A percentile compares a stretch with the other conserved stretches of the same genome.
phyloP scores from a whole-genome alignment of 768 basidiomycete genomes.

The Calvatia gigantea region DNA sequence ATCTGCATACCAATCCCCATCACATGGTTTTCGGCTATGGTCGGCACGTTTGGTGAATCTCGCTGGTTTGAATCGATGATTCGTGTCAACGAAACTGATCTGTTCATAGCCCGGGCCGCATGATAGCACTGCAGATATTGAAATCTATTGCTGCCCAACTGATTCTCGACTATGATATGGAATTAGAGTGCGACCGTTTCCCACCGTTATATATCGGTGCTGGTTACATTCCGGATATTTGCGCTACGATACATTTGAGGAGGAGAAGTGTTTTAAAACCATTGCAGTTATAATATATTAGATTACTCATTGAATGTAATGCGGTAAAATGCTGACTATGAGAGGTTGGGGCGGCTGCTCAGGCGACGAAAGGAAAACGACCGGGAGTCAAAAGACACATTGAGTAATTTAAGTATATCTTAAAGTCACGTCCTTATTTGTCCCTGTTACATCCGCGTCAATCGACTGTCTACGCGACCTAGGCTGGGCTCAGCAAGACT shows the following conservation, averaged over 20 bases:
- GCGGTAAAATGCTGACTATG: no score
- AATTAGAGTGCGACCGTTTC: not conserved
- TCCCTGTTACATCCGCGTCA: slow-evolving; percentile 40
- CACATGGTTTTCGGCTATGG: not conserved
- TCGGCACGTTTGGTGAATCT: not conserved
- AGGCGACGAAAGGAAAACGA: no score
- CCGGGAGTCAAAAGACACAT: no score
- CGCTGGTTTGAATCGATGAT: not conserved
- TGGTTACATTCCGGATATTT: not conserved
- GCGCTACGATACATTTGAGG: not conserved
- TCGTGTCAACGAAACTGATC: not conserved
- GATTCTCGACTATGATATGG: not conserved
- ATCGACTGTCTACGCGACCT: slow-evolving; percentile 23
- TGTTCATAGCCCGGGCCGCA: not conserved
- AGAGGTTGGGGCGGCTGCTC: no score
- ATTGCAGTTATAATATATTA: not conserved
- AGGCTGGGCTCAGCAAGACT: slow-evolving; percentile 12
- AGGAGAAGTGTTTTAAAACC: not conserved
- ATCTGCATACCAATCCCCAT: not conserved
- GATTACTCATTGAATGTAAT: no score
- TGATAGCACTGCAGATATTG: not conserved
- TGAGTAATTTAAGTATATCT: no score
- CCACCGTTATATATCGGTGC: not conserved
- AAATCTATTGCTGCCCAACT: not conserved
- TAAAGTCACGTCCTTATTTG: slow-evolving; percentile 28